Base-by-base conservation (phyloP, 2,329 filamentous ascomycete genomes). In the Penicillium palitans region DNA sequence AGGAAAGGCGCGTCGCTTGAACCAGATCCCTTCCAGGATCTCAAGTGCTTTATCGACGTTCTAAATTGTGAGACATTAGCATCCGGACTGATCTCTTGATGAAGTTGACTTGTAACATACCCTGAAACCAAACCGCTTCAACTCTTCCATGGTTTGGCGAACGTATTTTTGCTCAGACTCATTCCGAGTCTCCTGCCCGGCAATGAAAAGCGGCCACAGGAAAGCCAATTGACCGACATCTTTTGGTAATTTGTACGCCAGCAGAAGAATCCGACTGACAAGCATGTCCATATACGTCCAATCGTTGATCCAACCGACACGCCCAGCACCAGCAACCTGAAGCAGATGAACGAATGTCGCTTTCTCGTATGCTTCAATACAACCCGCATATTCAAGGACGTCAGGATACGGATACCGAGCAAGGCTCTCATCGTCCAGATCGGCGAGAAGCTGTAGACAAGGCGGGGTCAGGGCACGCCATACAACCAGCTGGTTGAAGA, bases 341-440 rank as follows among this genome's bases (percentile, higher is more conserved):
- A 74, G 69, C 6, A 75, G 61, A 55, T 70, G 72, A 2, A 75
- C 64, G 24, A 71, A 69, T 2, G 72, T 74, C 8, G 73, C 73
- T 52, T 74, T 74, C 42, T 75, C 72, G 52, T 74, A 74, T 2
- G 72, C 70, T 52, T 74, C 72, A 41, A 75, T 68, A 50, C 72
- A 74, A 17, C 71, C 72, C 6, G 66, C 70, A 57, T 74, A 73
- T 45, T 74, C 72, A 1, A 74, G 46, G 9, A 74, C 59, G n/a
- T 71, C 68, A 0, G 65, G 65, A 41, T 68, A 72, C 5, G 65
- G 68, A 52, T 71, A 74, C 19, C 55, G 61, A 8, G 52, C 53
- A 19, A 74, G 44, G 35, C 61, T 70, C 37, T 69, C 66, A n/a
- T 69, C 68, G 19, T 72, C 70, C 12, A 74, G 52, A 4, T 66